These are phyloP conservation scores for Eimeria maxima DNA, from an alignment of 169 alveolate genomes.

Conservation along the genomic window DNA sequence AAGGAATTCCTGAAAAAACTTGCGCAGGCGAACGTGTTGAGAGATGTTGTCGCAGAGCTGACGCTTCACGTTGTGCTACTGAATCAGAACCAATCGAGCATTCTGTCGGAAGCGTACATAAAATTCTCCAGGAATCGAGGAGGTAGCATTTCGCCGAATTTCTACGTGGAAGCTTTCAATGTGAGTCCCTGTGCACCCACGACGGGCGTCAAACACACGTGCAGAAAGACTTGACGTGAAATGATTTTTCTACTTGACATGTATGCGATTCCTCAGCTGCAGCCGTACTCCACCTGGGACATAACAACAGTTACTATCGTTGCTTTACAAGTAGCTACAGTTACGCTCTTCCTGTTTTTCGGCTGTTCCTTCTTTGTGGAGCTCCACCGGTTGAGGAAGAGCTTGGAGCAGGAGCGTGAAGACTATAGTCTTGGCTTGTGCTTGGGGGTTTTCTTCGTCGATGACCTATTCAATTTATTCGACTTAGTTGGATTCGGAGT, in stretches of 20 bases:
- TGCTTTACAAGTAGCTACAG: slow-evolving; percentile 58
- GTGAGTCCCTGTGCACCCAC: slow-evolving; percentile 18
- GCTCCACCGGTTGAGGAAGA: neutral
- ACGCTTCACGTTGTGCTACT: slow-evolving; percentile 24
- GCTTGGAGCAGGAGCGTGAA: slow-evolving; percentile 38
- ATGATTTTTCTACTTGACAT: neutral
- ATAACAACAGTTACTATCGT: slow-evolving; percentile 6
- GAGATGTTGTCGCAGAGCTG: slow-evolving; percentile 22
- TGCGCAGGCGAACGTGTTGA: slow-evolving; percentile 17
- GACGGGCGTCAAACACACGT: neutral
- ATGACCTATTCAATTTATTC: slow-evolving; percentile 32
- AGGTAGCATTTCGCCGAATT: slow-evolving; percentile 23
- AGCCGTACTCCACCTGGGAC: slow-evolving; percentile 55
- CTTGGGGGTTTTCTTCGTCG: slow-evolving; percentile 34
- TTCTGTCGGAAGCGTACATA: slow-evolving; percentile 5
- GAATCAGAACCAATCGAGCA: neutral
- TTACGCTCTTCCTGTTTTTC: slow-evolving; percentile 39
- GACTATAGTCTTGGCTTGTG: slow-evolving; percentile 40
- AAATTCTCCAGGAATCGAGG: slow-evolving; percentile 29
- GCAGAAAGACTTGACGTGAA: neutral
- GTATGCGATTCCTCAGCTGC: slow-evolving; percentile 57
- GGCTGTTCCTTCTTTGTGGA: slow-evolving; percentile 56
- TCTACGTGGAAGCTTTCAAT: neutral
- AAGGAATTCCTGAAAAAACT: slow-evolving; percentile 15
- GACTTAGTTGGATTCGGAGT: slow-evolving; percentile 35